These are phyloP conservation scores for Torrubiellomyces zombiae DNA, from an alignment of 2,329 filamentous ascomycete species.

Conservation along the genomic window DNA sequence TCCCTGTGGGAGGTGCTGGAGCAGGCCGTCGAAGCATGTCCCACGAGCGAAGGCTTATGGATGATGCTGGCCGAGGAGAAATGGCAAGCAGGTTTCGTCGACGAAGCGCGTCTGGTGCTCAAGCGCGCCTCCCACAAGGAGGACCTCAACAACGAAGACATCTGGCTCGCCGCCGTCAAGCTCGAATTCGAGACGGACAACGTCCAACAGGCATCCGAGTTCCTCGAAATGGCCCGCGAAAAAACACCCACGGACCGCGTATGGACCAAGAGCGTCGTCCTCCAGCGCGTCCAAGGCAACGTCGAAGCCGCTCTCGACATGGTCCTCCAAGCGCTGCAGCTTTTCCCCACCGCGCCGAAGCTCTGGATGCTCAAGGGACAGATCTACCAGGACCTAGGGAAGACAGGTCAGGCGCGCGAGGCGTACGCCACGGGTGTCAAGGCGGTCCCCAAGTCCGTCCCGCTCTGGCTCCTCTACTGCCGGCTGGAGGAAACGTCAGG, in stretches of 20 bases:
- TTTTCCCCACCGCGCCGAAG: slow-evolving; percentile 74
- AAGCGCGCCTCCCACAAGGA: slow-evolving; percentile 81
- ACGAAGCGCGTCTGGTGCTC: slow-evolving; percentile 72
- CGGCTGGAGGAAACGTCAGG: slow-evolving; percentile 76
- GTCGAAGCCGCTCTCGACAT: slow-evolving; percentile 71
- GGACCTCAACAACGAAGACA: slow-evolving; percentile 95
- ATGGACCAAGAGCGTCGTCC: slow-evolving; percentile 91
- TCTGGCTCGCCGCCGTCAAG: slow-evolving; percentile 93
- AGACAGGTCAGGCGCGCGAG: slow-evolving; percentile 71
- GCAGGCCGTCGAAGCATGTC: slow-evolving; percentile 86
- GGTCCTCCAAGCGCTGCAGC: slow-evolving; percentile 68
- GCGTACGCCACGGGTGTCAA: slow-evolving; percentile 80
- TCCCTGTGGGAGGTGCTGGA: slow-evolving; percentile 73
- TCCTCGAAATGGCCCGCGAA: slow-evolving; percentile 67
- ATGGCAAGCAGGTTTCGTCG: slow-evolving; percentile 74
- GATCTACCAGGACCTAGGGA: slow-evolving; percentile 75
- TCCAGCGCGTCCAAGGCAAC: slow-evolving; percentile 73
- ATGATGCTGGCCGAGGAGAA: slow-evolving; percentile 92
- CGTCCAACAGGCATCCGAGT: slow-evolving; percentile 62
- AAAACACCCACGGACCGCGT: slow-evolving; percentile 91
- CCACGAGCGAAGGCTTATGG: slow-evolving; percentile 83
- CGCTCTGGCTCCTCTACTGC: slow-evolving; percentile 79
- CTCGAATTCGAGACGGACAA: slow-evolving; percentile 83
- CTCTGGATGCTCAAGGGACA: slow-evolving; percentile 99
- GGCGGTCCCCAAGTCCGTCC: slow-evolving; percentile 66